phyloP scores from a whole-genome alignment of 1,284 basidiomycete species.

The Boletus albobrunnescens region DNA sequence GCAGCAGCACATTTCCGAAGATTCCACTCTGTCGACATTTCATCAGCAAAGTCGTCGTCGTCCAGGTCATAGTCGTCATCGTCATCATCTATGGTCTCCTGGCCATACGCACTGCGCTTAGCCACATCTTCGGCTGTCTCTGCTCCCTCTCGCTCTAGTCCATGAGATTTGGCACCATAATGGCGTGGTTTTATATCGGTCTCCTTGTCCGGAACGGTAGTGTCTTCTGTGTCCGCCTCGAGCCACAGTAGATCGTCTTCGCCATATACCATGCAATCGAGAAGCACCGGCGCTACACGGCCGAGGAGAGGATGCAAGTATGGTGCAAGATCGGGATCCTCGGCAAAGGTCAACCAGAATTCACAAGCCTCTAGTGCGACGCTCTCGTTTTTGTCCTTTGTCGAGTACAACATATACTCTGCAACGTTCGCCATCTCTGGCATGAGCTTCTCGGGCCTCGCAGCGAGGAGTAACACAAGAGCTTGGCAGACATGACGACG shows the following conservation, averaged over 20 bases:
- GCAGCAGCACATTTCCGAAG: conserved; percentile 97
- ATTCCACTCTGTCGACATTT: conserved; percentile 99
- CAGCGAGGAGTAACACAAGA: conserved; percentile 88
- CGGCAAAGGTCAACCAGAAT: conserved; percentile 99
- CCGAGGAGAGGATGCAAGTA: conserved; percentile 83
- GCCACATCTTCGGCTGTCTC: conserved; percentile 47
- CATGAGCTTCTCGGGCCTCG: conserved; percentile 92
- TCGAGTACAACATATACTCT: conserved; percentile 98
- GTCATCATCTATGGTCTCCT: conserved; percentile 65
- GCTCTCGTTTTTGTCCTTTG: conserved; percentile 92
- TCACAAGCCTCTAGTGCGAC: conserved; percentile 97
- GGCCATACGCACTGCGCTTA: conserved; percentile 64
- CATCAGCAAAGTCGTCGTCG: conserved; percentile 92
- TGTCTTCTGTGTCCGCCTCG: conserved; percentile 89
- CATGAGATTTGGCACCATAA: conserved; percentile 83
- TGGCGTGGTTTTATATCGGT: conserved; percentile 95
- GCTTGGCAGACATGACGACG: conserved; percentile 96
- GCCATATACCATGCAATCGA: conserved; percentile 97
- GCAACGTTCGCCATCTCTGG: conserved; percentile 95
- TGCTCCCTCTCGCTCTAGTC: conserved; percentile 67
- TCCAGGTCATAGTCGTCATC: conserved; percentile 85
- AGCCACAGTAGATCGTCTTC: conserved; percentile 96
- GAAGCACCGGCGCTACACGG: conserved; percentile 87
- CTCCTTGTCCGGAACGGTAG: conserved; percentile 88
- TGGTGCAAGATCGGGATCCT: conserved; percentile 82